A percentile compares a stretch with the other conserved stretches of the same genome.
phyloP scores from a whole-genome alignment of 2,329 filamentous ascomycete genomes.

The Fragosphaeria purpurea region DNA sequence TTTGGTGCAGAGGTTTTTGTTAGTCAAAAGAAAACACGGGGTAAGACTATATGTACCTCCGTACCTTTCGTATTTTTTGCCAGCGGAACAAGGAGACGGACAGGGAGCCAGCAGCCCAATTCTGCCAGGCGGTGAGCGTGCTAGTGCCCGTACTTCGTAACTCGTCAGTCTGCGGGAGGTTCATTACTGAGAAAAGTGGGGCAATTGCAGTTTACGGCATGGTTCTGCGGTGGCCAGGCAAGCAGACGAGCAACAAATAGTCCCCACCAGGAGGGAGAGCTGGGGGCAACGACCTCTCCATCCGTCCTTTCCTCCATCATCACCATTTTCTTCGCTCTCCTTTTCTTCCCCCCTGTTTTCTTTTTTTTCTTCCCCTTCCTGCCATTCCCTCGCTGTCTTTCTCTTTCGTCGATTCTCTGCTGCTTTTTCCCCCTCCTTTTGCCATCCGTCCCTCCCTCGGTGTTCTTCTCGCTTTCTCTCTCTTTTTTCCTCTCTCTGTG shows the following conservation, averaged over 20 bases:
- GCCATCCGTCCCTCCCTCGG: neutral
- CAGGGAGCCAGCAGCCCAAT: neutral
- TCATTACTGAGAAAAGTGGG: slow-evolving; percentile 8
- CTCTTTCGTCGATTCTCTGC: neutral
- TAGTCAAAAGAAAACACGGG: no score
- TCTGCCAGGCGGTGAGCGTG: slow-evolving; percentile 13
- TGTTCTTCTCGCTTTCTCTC: neutral
- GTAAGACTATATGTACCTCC: no score
- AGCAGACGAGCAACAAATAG: slow-evolving; percentile 3
- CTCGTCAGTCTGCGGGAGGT: neutral
- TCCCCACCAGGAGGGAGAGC: slow-evolving; percentile 1
- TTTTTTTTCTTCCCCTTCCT: slow-evolving; percentile 3
- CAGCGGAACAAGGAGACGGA: no score
- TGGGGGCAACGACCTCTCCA: slow-evolving; percentile 12
- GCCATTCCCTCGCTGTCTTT: neutral
- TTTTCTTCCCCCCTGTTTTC: neutral
- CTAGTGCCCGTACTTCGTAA: neutral
- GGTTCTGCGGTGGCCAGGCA: slow-evolving; percentile 8
- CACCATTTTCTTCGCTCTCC: neutral
- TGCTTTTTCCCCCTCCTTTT: neutral
- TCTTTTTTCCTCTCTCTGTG: neutral
- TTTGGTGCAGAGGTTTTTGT: no score
- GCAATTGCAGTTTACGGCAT: slow-evolving; percentile 6
- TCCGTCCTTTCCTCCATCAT: neutral
- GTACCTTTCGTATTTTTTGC: no score